Base-by-base conservation (phyloP, 2,329 filamentous ascomycete species). In the Calonectria crousiana region DNA sequence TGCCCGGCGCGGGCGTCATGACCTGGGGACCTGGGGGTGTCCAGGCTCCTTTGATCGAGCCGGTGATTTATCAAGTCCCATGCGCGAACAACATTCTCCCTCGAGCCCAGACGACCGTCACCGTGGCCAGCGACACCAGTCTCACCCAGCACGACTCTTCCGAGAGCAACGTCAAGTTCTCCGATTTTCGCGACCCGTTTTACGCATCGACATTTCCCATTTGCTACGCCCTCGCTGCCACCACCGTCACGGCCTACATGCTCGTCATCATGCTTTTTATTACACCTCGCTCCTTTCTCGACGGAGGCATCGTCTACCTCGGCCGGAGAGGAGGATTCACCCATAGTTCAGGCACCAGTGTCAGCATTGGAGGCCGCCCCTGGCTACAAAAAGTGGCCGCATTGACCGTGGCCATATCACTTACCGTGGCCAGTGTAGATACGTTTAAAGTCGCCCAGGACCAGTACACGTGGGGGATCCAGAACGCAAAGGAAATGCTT, bases 251-350 rank as follows among this genome's bases (percentile, higher is more conserved):
- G 65, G 94, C 95, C 64, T 98, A 97, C 86, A 94, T 97, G 83
- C 91, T 98, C 60, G 93, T 98, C 78, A 95, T 98, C 76, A 97
- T 98, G 90, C 92, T 98, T 47, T 92, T 98, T 82, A 95, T 98
- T 80, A 98, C 95, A 0, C 96, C 96, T n/a, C 92, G 96, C 67
- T 98, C 97, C 4, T 98, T 97, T 83, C 93, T 98, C 76, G 92
- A 97, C 73, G 95, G 95, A 69, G 95, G 95, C 28, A 92, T 94
- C 62, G 95, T 96, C 56, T 93, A 97, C 73, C 88, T 97, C 64
- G 94, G 95, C 53, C 90, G 94, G 32, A 92, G 94, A 81, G 95
- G 95, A 82, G 95, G 95, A 73, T 96, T 98, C 85, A 97, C 96
- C 64, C 94, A 94, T 82, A 93, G 95, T 67, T 95, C 95, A 4